Percentiles rank a stretch among this genome's conserved stretches.
Conservation (phyloP, 495 filamentous ascomycete genomes). For the Penicillium angulare region DNA sequence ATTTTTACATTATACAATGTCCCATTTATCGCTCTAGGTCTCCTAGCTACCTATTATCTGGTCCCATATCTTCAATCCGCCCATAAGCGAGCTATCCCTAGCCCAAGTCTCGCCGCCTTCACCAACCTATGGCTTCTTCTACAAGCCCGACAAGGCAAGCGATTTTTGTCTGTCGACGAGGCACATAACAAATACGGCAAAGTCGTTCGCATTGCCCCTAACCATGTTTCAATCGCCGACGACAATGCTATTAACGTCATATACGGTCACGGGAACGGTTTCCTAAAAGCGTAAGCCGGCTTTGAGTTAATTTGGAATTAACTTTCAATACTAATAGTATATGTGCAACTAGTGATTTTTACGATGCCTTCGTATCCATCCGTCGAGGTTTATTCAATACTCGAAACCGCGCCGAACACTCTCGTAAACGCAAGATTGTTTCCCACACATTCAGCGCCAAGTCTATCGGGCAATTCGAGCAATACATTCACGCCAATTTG, state of each 20-base stretch:
- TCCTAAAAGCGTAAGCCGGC: slow-evolving; percentile 63
- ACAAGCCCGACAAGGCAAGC: slow-evolving; percentile 62
- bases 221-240: slow-evolving; percentile 60
- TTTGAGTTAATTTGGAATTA: neutral
- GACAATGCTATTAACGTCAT: slow-evolving; percentile 55
- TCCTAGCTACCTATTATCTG: slow-evolving; percentile 60
- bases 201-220: slow-evolving; percentile 58
- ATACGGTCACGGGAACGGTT: slow-evolving; percentile 70
- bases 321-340: slow-evolving; percentile 7
- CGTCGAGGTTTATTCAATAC: slow-evolving; percentile 88
- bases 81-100: slow-evolving; percentile 63
- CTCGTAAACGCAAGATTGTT: slow-evolving; percentile 84
- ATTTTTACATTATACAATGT: slow-evolving; percentile 50
- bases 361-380: slow-evolving; percentile 90
- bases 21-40: slow-evolving; percentile 59
- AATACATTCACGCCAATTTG: slow-evolving; percentile 81
- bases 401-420: slow-evolving; percentile 76
- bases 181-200: slow-evolving; percentile 70
- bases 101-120: slow-evolving; percentile 64
- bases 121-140: slow-evolving; percentile 77
- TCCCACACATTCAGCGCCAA: slow-evolving; percentile 86
- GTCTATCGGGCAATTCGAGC: slow-evolving; percentile 80
- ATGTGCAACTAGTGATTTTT: slow-evolving; percentile 63
- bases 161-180: slow-evolving; percentile 67
- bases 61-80: slow-evolving; percentile 67